Evolutionary conservation across 495 filamentous ascomycete genomes (phyloP).

Genomic region (Massariosphaeria phaeospora): DNA sequence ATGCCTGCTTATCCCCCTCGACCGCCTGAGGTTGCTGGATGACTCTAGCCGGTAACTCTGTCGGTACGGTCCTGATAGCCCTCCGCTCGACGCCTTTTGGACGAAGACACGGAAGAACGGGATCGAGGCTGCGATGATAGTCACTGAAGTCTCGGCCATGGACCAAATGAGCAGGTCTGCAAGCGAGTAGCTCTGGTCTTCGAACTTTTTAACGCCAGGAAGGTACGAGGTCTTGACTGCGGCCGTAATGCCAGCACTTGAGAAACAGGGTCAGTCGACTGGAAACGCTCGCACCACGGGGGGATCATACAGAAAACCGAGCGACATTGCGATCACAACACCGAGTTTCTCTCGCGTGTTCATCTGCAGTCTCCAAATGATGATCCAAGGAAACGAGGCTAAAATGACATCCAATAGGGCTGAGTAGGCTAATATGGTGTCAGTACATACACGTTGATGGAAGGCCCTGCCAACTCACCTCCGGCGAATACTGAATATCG

Average conservation of each 20-base stretch:
- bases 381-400: constrained; percentile 45
- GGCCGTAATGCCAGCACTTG: constrained; percentile 7
- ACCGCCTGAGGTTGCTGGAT: background rate
- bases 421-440: constrained; percentile 37
- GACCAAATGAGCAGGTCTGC: constrained; percentile 13
- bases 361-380: constrained; percentile 44
- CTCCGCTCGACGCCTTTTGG: background rate
- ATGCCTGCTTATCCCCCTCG: background rate
- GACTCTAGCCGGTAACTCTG: constrained; percentile 9
- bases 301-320: constrained; percentile 43
- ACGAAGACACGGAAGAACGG: constrained; percentile 16
- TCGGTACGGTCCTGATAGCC: background rate
- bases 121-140: constrained; percentile 14
- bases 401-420: constrained; percentile 46
- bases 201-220: background rate
- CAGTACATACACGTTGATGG: background rate
- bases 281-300: background rate
- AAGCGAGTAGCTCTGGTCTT: background rate
- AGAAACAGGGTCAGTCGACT: background rate
- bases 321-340: constrained; percentile 43
- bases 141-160: constrained; percentile 1
- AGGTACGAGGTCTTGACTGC: constrained; percentile 14
- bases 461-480: background rate
- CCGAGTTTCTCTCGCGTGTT: constrained; percentile 43
- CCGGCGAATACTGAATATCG: constrained; percentile 10